Conservation (phyloP, 2,329 filamentous ascomycete genomes). For the Chalara sp. region DNA sequence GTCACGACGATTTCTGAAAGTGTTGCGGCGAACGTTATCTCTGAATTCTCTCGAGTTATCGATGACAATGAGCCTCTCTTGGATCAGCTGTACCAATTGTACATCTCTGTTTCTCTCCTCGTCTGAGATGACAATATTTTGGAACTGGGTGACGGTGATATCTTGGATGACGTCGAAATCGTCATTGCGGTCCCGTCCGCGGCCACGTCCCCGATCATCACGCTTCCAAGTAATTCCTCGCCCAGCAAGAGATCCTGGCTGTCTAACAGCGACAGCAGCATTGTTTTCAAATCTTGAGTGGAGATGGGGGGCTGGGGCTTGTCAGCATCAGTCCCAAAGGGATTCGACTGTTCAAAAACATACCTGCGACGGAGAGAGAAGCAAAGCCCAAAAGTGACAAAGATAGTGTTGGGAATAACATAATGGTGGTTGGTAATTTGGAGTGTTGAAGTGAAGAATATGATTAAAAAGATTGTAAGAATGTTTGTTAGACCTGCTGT, state of each 20-base stretch:
- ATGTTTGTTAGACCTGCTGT: conserved; percentile 1
- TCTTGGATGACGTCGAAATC: conserved; percentile 6
- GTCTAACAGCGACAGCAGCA: conserved; percentile 7
- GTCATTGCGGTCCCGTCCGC: conserved; percentile 2
- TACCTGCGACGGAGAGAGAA: conserved; percentile 17
- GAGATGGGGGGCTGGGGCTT: conserved; percentile 14
- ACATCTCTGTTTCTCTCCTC: conserved; percentile 10
- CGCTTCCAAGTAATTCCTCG: conserved; percentile 17
- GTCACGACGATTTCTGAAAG: conserved; percentile 13
- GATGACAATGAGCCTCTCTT: conserved; percentile 8
- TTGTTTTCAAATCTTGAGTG: conserved; percentile 14
- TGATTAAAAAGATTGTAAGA: conserved; percentile 15
- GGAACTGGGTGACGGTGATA: conserved; percentile 13
- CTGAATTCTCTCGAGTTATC: conserved; percentile 10
- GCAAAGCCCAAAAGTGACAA: conserved; percentile 17
- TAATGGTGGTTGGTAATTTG: conserved; percentile 9
- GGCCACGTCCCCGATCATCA: not conserved
- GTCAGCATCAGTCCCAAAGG: conserved; percentile 6
- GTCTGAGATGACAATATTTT: conserved; percentile 9
- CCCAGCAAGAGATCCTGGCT: conserved; percentile 12
- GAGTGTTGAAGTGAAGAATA: conserved; percentile 3
- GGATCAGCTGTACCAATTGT: conserved; percentile 10
- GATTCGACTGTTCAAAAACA: conserved; percentile 1
- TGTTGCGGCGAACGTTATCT: conserved; percentile 25
- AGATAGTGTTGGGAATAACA: conserved; percentile 18